phyloP scores from a whole-genome alignment of 2,329 filamentous ascomycete genomes.

The Trichothecium roseum region DNA sequence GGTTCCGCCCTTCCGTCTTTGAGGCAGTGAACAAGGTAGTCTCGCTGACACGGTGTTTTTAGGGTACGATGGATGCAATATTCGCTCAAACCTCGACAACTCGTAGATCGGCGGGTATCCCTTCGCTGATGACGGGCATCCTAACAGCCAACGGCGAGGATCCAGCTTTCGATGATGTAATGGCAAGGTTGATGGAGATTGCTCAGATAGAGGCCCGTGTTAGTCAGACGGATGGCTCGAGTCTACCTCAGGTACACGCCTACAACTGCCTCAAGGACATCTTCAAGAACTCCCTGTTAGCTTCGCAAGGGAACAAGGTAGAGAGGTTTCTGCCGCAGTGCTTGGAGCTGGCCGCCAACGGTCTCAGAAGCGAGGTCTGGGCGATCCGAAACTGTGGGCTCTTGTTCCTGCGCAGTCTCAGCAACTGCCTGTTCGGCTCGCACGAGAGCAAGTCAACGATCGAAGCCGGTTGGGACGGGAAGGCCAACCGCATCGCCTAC shows the following conservation, averaged over 20 bases:
- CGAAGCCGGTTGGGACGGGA: slow-evolving; percentile 54
- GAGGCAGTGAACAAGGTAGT: too few relatives aligned
- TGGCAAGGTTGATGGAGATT: slow-evolving; percentile 51
- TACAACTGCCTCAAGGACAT: slow-evolving; percentile 90
- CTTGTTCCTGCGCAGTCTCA: slow-evolving; percentile 76
- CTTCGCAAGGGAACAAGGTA: slow-evolving; percentile 60
- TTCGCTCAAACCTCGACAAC: slow-evolving; percentile 72
- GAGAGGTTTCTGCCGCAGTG: slow-evolving; percentile 65
- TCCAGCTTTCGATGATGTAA: slow-evolving; percentile 54
- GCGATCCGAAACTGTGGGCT: slow-evolving; percentile 89
- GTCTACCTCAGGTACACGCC: slow-evolving; percentile 85
- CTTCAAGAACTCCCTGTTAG: slow-evolving; percentile 71
- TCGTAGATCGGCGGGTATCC: slow-evolving; percentile 82
- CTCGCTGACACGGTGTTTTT: too few relatives aligned
- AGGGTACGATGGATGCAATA: slow-evolving; percentile 61
- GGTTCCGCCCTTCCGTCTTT: too few relatives aligned
- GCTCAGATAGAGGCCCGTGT: slow-evolving; percentile 41
- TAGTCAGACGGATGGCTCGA: slow-evolving; percentile 49
- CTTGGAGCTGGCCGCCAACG: slow-evolving; percentile 69
- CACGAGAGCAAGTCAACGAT: slow-evolving; percentile 57
- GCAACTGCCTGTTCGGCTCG: slow-evolving; percentile 68
- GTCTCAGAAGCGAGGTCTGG: slow-evolving; percentile 77
- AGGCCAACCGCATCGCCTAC: slow-evolving; percentile 56
- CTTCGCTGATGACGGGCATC: slow-evolving; percentile 74
- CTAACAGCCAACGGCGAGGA: slow-evolving; percentile 52